Evolutionary conservation across 2,329 filamentous ascomycete genomes (phyloP).

Genomic region (Trichoderma sp.): DNA sequence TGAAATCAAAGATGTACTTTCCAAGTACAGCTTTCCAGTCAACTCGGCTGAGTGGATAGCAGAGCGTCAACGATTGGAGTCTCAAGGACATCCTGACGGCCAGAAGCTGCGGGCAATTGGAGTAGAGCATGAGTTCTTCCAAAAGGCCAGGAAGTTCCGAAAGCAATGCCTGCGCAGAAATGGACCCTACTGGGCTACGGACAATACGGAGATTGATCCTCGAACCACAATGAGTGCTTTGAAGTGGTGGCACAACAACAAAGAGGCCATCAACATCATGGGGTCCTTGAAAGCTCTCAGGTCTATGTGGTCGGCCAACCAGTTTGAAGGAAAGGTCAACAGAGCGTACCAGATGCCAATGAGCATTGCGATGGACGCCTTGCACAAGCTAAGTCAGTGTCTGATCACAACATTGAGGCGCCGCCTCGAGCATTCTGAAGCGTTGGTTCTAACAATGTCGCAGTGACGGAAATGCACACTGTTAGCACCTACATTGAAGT

Average conservation of each 20-base stretch:
- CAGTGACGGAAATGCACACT: slow-evolving; percentile 35
- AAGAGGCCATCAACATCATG: slow-evolving; percentile 13
- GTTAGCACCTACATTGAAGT: slow-evolving; percentile 33
- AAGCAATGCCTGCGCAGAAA: neutral
- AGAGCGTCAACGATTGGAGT: neutral
- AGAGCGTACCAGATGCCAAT: slow-evolving; percentile 26
- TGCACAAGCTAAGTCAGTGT: slow-evolving; percentile 36
- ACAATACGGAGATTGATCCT: neutral
- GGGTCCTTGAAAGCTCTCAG: slow-evolving; percentile 10
- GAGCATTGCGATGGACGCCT: slow-evolving; percentile 25
- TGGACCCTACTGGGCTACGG: slow-evolving; percentile 8
- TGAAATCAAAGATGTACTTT: neutral
- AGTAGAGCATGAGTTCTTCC: neutral
- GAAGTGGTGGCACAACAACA: neutral
- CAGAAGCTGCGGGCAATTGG: slow-evolving; percentile 9
- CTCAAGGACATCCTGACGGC: neutral
- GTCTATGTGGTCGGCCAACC: slow-evolving; percentile 29
- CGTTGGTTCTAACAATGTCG: neutral
- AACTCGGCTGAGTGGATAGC: neutral
- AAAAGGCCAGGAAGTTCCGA: neutral
- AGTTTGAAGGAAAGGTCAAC: slow-evolving; percentile 27
- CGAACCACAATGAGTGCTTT: neutral
- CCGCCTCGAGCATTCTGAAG: neutral
- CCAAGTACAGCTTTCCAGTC: slow-evolving; percentile 27
- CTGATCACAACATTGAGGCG: neutral